Conservation (phyloP, 1,139 yeast genomes). For the Yamadazyma triangularis region DNA sequence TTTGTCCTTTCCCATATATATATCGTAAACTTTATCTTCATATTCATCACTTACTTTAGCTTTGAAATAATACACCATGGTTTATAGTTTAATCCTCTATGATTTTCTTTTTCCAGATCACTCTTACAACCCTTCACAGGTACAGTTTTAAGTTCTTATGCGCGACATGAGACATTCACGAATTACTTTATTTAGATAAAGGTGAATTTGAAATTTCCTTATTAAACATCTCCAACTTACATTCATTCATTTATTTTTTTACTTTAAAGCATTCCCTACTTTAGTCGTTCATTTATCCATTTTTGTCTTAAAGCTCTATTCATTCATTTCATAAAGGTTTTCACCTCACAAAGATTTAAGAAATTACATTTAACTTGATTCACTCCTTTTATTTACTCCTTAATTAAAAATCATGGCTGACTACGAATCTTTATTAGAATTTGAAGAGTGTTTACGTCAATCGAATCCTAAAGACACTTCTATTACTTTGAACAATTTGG, state of each 20-base stretch:
- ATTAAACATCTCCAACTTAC: background rate
- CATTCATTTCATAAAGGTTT: too few relatives aligned
- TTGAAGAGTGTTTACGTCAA: conserved; percentile 37
- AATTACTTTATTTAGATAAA: background rate
- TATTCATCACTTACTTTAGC: conserved; percentile 29
- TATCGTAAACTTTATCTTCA: conserved; percentile 25
- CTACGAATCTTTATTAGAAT: conserved; percentile 36
- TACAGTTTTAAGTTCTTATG: background rate
- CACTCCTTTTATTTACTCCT: too few relatives aligned
- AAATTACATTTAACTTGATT: too few relatives aligned
- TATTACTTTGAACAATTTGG: conserved; percentile 27
- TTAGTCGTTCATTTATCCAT: too few relatives aligned
- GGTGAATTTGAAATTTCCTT: background rate
- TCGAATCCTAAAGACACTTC: conserved; percentile 16
- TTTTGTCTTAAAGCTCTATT: too few relatives aligned
- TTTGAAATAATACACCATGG: conserved; percentile 59
- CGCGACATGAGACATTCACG: background rate
- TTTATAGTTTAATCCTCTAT: background rate
- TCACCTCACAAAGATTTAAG: too few relatives aligned
- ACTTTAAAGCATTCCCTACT: too few relatives aligned
- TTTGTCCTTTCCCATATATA: conserved; percentile 77
- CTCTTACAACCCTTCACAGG: background rate
- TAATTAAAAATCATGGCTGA: conserved; percentile 9
- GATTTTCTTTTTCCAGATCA: background rate
- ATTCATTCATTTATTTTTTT: conserved; percentile 1